Conservation (phyloP, 805 yeast species). For the Kuraishia hungarica region DNA sequence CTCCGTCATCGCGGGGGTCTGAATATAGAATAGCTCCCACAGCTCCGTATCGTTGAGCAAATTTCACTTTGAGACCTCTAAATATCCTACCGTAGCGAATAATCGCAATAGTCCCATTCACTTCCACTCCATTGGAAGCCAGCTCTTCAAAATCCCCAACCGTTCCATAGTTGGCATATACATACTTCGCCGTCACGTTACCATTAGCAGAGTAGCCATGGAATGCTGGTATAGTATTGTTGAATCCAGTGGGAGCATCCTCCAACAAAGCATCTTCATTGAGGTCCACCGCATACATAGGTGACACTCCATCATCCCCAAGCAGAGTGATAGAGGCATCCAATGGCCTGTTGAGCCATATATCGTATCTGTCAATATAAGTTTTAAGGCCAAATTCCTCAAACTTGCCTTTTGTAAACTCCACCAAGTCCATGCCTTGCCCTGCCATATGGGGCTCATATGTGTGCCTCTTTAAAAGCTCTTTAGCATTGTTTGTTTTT, state of each 20-base stretch:
- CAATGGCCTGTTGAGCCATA: conserved; percentile 44
- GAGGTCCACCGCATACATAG: conserved; percentile 38
- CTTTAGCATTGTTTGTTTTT: conserved; percentile 21
- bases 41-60: conserved; percentile 59
- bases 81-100: conserved; percentile 41
- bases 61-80: conserved; percentile 48
- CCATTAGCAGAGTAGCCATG: conserved; percentile 64
- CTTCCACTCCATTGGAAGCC: conserved; percentile 28
- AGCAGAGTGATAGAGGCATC: conserved; percentile 32
- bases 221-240: conserved; percentile 37
- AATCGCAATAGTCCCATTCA: conserved; percentile 51
- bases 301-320: conserved; percentile 23
- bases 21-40: conserved; percentile 48
- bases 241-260: conserved; percentile 29
- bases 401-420: conserved; percentile 41
- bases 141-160: conserved; percentile 42
- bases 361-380: conserved; percentile 44
- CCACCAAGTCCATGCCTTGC: conserved; percentile 31
- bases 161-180: conserved; percentile 56
- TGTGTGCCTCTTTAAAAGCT: conserved; percentile 30
- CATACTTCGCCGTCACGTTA: conserved; percentile 42
- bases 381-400: conserved; percentile 43
- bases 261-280: conserved; percentile 37
- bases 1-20: conserved; percentile 54
- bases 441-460: conserved; percentile 38